Evolutionary conservation across 2,329 filamentous ascomycete species (phyloP), one percentile per base, ranked within the genome.

Genomic region (Dactylella cylindrospora): DNA sequence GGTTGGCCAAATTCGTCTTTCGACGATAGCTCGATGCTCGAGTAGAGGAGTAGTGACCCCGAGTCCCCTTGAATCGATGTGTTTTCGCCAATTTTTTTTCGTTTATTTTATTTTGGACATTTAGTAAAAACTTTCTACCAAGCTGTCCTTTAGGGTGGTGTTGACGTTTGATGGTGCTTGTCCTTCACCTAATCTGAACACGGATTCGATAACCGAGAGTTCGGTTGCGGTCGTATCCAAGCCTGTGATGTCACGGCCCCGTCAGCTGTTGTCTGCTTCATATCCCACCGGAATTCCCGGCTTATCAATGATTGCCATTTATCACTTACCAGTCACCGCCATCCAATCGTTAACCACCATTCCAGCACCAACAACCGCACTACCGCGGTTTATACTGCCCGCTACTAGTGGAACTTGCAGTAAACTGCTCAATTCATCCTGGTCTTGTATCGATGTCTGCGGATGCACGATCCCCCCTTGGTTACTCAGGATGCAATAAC

Each of bases 331-430:
- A 4, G 90, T 95, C 23, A 96, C 88, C 23, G 91, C 90, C 75
- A 96, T 83, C 90, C 91, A 96, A 79, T 97, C 91, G 73, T 96
- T 95, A 66, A 95, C 90, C 3, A 95, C 90, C 87, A 95, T 93
- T 35, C 90, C 90, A 1, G 91, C 93, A 54, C 93, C 93, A n/a
- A 98, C 90, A 23, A 98, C 90, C 62, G 89, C 84, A 72, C 84
- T 90, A 65, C 93, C 93, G 66, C 93, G 83, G 77, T 98, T 98
- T 66, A 98, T 86, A 71, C 83, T 88, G 33, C 93, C 93, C 2
- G 93, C 93, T 0, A 98, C 93, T 4, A 98, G 84, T 10, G 93
- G 93, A 29, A 98, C 91, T 76, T 97, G 91, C 65, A 98, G 80
- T 75, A 98, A 77, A 71, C 85, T 90, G 66, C 86, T 90, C 67